These are phyloP conservation scores for Gnomoniopsis sp. DNA, from an alignment of 2,329 filamentous ascomycete genomes.

Conservation along the genomic window DNA sequence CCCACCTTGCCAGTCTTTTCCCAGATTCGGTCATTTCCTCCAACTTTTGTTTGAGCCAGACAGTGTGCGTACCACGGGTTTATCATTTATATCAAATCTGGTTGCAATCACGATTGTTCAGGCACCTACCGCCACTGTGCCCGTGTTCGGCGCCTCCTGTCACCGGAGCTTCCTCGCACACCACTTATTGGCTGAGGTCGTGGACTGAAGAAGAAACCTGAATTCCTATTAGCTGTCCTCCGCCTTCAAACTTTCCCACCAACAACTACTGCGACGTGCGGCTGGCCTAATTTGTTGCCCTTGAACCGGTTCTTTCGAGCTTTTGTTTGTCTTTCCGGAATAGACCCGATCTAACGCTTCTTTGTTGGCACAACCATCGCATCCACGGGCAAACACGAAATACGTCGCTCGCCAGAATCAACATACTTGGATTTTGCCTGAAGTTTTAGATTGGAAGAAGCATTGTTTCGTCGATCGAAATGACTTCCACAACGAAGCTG, in stretches of 20 bases:
- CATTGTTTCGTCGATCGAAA: constrained; percentile 41
- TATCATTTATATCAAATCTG: constrained; percentile 6
- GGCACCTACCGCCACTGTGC: neutral
- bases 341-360: neutral
- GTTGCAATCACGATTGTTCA: constrained; percentile 6
- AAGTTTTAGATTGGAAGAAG: constrained; percentile 4
- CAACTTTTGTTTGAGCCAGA: constrained; percentile 21
- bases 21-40: constrained; percentile 21
- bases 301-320: neutral
- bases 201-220: neutral
- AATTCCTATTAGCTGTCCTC: neutral
- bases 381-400: neutral
- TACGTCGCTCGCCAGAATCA: constrained; percentile 2
- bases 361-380: neutral
- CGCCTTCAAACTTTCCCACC: neutral
- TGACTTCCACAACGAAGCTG: constrained; percentile 71
- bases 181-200: neutral
- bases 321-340: neutral
- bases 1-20: constrained; percentile 23
- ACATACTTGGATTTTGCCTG: neutral
- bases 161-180: neutral
- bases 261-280: neutral
- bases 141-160: neutral
- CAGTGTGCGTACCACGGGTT: constrained; percentile 12
- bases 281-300: constrained; percentile 8